These are phyloP conservation scores for Austroboletus rostrupii DNA, from an alignment of 1,284 basidiomycete species.

Conservation along the genomic window DNA sequence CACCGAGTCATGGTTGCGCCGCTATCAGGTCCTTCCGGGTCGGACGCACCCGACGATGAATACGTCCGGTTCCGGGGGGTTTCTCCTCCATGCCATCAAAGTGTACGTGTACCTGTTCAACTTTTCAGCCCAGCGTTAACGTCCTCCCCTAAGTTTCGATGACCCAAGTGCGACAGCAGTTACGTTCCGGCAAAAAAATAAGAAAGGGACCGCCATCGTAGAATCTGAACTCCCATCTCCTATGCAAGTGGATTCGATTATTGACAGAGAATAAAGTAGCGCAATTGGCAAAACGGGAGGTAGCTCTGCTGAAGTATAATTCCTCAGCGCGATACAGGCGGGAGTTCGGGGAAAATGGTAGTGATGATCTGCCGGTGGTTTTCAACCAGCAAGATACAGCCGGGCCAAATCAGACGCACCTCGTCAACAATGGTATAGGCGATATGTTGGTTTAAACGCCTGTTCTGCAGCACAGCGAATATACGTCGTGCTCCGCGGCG, in stretches of 20 bases:
- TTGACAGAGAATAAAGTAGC: neutral
- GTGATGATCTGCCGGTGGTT: slow-evolving; percentile 46
- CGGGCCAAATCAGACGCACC: slow-evolving; percentile 38
- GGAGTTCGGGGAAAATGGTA: slow-evolving; percentile 52
- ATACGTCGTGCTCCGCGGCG: slow-evolving; percentile 85
- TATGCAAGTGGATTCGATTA: slow-evolving; percentile 15
- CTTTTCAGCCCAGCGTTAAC: slow-evolving; percentile 8
- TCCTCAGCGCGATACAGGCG: slow-evolving; percentile 11
- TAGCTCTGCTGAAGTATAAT: neutral
- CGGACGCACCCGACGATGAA: slow-evolving; percentile 96
- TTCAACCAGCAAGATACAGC: slow-evolving; percentile 8
- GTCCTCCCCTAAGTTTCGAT: slow-evolving; percentile 49
- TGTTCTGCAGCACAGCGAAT: slow-evolving; percentile 90
- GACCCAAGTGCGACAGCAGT: slow-evolving; percentile 59
- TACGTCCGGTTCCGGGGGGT: slow-evolving; percentile 86
- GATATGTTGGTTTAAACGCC: slow-evolving; percentile 88
- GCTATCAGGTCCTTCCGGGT: slow-evolving; percentile 93
- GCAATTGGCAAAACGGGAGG: neutral
- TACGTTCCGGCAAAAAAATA: slow-evolving; percentile 33
- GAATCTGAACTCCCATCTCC: slow-evolving; percentile 9
- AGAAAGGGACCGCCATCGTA: slow-evolving; percentile 8
- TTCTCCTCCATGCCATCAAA: slow-evolving; percentile 79
- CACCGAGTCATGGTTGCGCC: slow-evolving; percentile 85
- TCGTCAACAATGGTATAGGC: slow-evolving; percentile 85
- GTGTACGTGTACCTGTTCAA: slow-evolving; percentile 52